Base-by-base conservation (phyloP, 2,329 filamentous ascomycete genomes). In the Pseudopyricularia javanii region DNA sequence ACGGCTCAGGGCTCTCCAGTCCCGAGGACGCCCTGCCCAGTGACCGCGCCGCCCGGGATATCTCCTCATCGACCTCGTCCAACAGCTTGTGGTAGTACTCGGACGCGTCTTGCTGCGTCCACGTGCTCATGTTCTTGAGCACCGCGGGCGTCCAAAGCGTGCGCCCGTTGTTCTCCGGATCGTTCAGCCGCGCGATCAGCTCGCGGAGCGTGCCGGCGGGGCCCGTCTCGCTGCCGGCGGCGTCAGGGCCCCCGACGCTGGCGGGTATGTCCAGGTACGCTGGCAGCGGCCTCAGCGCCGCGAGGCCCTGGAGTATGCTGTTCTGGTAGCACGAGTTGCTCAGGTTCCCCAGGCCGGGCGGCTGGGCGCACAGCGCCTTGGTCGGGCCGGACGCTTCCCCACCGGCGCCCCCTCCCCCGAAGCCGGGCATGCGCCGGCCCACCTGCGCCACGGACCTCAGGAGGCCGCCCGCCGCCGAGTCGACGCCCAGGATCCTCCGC, bases 321-420 rank as follows among this genome's bases (percentile, higher is more conserved):
- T 98, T 98, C 68, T 97, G 93, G 66, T 95, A 98, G 72, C 93
- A 97, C 1, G 90, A 95, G 65, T 96, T 95, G 70, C 95, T 88
- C 71, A 83, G 85, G 65, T 98, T 98, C 9, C 88, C 89, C 52
- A 97, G 71, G 0, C 93, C 93, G 2, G 73, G 76, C 50, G 74
- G 86, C 32, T 68, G 67, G 47, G 75, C 70, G 24, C 67, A 61
- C 24, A 65, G 66, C 24, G 60, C 58, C 57, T 71, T 75, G 24
- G 69, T 57, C 15, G 20, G 33, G n/a, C n/a, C n/a, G 26, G 48
- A 1, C 34, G 70, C 64, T 52, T 62, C 69, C 40, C 68, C 72
- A 1, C 77, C 78, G 48, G 84, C 64, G 12, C 73, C 75, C 37
- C 71, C 73, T 2, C 26, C 26, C 7, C 37, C 50, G 15, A 52